These are phyloP conservation scores for Ustilago curta DNA, from an alignment of 1,284 basidiomycete species.

Conservation along the genomic window DNA sequence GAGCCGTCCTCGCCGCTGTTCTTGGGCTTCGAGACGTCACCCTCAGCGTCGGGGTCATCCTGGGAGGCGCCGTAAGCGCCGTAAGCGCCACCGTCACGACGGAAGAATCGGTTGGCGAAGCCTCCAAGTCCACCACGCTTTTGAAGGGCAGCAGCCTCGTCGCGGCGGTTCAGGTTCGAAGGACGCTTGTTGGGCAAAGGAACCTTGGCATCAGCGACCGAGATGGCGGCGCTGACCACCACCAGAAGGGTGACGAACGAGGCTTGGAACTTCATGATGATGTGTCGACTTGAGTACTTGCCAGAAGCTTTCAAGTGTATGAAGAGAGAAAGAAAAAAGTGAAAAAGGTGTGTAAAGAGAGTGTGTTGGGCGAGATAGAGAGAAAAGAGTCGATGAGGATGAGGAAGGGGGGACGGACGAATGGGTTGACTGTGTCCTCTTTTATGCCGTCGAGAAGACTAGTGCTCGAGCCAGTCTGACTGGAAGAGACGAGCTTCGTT, in stretches of 20 bases:
- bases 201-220: slow-evolving; percentile 42
- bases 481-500: neutral
- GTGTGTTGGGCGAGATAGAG: slow-evolving; percentile 1
- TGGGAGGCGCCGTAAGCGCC: slow-evolving; percentile 13
- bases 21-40: slow-evolving; percentile 6
- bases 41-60: slow-evolving; percentile 11
- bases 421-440: neutral
- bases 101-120: slow-evolving; percentile 35
- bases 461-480: neutral
- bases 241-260: slow-evolving; percentile 46
- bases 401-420: neutral
- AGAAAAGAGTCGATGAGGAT: neutral
- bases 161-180: slow-evolving; percentile 32
- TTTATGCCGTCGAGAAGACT: slow-evolving; percentile 9
- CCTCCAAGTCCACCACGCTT: slow-evolving; percentile 28
- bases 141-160: slow-evolving; percentile 26
- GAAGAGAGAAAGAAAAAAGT: neutral
- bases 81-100: slow-evolving; percentile 12
- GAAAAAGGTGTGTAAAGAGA: neutral
- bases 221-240: slow-evolving; percentile 46
- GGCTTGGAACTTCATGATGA: slow-evolving; percentile 46
- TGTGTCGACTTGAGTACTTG: slow-evolving; percentile 27
- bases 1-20: neutral
- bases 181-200: slow-evolving; percentile 42
- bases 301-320: slow-evolving; percentile 28